Evolutionary conservation across 768 basidiomycete species (phyloP), one percentile per base, ranked within the genome.

Genomic region (Pilatotrama ljubarskyi): DNA sequence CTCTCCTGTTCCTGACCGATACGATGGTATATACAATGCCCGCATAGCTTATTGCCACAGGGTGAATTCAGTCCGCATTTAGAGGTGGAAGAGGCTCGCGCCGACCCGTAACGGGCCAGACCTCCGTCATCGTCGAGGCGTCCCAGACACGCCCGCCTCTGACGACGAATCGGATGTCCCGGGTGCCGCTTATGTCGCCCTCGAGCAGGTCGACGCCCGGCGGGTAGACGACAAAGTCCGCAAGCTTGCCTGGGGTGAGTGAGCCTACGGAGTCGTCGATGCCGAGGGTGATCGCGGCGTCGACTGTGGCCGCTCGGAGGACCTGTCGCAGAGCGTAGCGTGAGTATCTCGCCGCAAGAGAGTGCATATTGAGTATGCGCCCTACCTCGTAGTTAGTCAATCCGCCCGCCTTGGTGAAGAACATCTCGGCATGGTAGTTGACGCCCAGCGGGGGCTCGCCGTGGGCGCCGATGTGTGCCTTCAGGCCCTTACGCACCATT

Each of bases 361-460:
- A 47, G 42, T 13, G 59, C n/a, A 48, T 7, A 29, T 24, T n/a
- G n/a, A n/a, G 47, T n/a, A 0, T 15, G 10, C 41, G 20, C 43
- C 67, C 7, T 32, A 86, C 88, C 79, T 90, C 85, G 65, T 88
- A 91, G 66, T 86, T 87, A 25, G 74, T 83, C 63, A 90, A 71
- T 2, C 89, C 89, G 20, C 89, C 89, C 14, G 77, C 74, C 46
- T 76, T 75, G 24, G 86, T 77, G 69, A 88, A 88, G 51, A 75
- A 78, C 83, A 90, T 87, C 66, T 91, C 89, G 18, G 84, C 82
- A 59, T 91, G 89, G 64, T 90, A 91, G 74, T 87, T 88, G n/a
- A 86, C 67, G 0, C 89, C 89, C 11, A 88, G 70, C 0, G 89
- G 88, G 2, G 83, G 80, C 69, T 90, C 75, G 17, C 89, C 89